phyloP scores from a whole-genome alignment of 441 rosid genomes.

The Mallotus japonicus region DNA sequence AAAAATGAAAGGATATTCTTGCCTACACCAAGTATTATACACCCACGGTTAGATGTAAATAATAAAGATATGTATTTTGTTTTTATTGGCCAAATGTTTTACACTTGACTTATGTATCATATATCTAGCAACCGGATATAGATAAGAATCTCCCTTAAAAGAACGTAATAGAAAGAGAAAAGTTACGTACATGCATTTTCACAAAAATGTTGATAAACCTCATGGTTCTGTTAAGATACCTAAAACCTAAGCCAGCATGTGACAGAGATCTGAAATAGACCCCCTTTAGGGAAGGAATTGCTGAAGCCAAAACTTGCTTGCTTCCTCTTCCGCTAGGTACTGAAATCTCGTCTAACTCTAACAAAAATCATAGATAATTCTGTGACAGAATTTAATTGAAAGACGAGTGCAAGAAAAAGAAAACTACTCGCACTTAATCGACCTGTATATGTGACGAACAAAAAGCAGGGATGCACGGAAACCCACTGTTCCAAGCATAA shows the following conservation, averaged over 20 bases:
- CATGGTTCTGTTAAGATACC: neutral
- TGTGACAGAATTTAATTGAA: neutral
- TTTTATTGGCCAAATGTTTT: too few relatives aligned
- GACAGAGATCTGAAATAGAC: neutral
- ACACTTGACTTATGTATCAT: too few relatives aligned
- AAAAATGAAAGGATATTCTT: too few relatives aligned
- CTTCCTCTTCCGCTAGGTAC: neutral
- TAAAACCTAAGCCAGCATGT: neutral
- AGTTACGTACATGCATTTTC: too few relatives aligned
- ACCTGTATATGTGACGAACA: slow-evolving; percentile 54
- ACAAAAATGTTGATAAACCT: neutral
- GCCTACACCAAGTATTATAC: too few relatives aligned
- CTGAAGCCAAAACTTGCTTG: neutral
- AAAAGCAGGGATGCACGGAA: slow-evolving; percentile 51
- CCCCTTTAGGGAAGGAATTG: neutral
- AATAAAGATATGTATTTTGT: too few relatives aligned
- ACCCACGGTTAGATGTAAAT: too few relatives aligned
- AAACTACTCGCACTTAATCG: slow-evolving; percentile 53
- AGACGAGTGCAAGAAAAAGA: neutral
- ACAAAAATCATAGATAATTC: slow-evolving; percentile 9
- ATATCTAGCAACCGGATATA: too few relatives aligned
- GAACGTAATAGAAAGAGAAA: too few relatives aligned
- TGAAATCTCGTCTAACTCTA: neutral
- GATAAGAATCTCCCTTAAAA: too few relatives aligned
- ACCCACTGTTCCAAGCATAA: slow-evolving; percentile 50